Conservation (phyloP, 2,329 filamentous ascomycete species). For the Myotisia sp. region DNA sequence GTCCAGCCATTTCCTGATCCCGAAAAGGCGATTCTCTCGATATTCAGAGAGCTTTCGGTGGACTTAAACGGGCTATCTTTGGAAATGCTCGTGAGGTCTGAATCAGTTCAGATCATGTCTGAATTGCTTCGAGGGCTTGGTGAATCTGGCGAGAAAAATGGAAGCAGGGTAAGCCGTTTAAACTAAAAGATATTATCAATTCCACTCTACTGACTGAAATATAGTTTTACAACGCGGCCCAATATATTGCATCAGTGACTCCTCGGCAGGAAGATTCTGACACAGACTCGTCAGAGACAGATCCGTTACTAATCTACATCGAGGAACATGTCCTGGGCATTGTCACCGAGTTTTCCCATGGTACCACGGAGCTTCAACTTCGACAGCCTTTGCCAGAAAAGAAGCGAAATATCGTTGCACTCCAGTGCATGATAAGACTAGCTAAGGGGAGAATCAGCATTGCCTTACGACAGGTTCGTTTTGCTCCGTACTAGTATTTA, state of each 20-base stretch:
- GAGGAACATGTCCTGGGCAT: slow-evolving; percentile 74
- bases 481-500: background rate
- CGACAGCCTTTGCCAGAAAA: slow-evolving; percentile 53
- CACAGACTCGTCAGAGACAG: slow-evolving; percentile 35
- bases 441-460: slow-evolving; percentile 59
- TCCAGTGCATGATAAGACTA: slow-evolving; percentile 74
- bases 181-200: background rate
- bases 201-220: slow-evolving; percentile 15
- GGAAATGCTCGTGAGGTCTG: slow-evolving; percentile 54
- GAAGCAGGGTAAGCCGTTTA: slow-evolving; percentile 39
- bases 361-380: slow-evolving; percentile 53
- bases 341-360: slow-evolving; percentile 65
- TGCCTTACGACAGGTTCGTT: slow-evolving; percentile 66
- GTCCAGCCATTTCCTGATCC: slow-evolving; percentile 49
- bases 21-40: slow-evolving; percentile 53
- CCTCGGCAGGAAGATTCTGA: slow-evolving; percentile 36
- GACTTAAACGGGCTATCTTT: slow-evolving; percentile 55
- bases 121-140: slow-evolving; percentile 70
- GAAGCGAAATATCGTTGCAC: slow-evolving; percentile 60
- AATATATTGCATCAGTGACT: slow-evolving; percentile 37
- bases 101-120: slow-evolving; percentile 61
- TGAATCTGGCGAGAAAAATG: slow-evolving; percentile 44
- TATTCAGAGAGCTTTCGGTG: slow-evolving; percentile 53
- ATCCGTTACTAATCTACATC: slow-evolving; percentile 59
- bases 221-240: slow-evolving; percentile 37